A percentile compares a stretch with the other conserved stretches of the same genome.
phyloP scores from a whole-genome alignment of 768 basidiomycete species.

The Leucocoprinus birnbaumii region DNA sequence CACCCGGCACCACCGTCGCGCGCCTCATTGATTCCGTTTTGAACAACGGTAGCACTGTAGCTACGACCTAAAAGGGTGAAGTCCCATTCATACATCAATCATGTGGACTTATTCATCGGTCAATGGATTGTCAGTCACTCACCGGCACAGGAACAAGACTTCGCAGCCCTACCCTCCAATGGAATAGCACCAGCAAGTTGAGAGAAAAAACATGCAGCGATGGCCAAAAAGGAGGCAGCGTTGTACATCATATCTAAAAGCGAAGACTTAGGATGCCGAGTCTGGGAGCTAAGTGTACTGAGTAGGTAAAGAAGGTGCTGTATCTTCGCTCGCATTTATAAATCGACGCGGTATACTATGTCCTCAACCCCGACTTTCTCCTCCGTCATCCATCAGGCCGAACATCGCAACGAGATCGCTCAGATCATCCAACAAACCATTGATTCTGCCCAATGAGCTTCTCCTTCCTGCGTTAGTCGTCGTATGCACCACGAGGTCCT shows the following conservation, averaged over 20 bases:
- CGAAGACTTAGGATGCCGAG: too few relatives aligned
- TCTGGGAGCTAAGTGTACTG: too few relatives aligned
- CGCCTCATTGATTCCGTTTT: conserved; percentile 9
- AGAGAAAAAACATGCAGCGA: not conserved
- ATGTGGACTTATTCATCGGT: too few relatives aligned
- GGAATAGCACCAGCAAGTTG: not conserved
- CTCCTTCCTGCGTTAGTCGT: too few relatives aligned
- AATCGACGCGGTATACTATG: not conserved
- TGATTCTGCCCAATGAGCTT: not conserved
- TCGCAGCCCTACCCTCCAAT: not conserved
- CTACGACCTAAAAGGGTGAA: not conserved
- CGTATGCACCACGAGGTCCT: not conserved
- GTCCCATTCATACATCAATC: too few relatives aligned
- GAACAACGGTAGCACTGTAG: not conserved
- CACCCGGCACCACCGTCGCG: conserved; percentile 21
- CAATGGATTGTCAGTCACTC: not conserved
- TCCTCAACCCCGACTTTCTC: not conserved
- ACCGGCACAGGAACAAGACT: conserved; percentile 4
- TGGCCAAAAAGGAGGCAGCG: not conserved
- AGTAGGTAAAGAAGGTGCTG: too few relatives aligned
- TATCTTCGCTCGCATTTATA: not conserved
- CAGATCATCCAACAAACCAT: too few relatives aligned
- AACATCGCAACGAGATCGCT: too few relatives aligned
- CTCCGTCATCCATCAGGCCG: too few relatives aligned
- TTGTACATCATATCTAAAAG: too few relatives aligned